phyloP scores from a whole-genome alignment of 2,329 filamentous ascomycete genomes.

The Atkinsonella texensis region DNA sequence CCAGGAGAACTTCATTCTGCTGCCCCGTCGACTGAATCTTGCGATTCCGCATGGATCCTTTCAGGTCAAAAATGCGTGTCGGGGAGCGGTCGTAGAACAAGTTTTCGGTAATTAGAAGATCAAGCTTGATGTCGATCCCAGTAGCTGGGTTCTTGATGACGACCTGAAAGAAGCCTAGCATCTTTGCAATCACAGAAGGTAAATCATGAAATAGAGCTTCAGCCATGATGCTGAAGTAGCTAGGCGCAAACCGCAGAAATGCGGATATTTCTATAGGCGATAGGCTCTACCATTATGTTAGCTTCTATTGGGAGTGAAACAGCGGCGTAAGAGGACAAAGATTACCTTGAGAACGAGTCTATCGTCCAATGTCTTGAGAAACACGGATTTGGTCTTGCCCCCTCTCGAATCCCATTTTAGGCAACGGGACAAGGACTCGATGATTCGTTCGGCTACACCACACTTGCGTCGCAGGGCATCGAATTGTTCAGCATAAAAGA shows the following conservation, averaged over 20 bases:
- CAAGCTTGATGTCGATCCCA: conserved; percentile 87
- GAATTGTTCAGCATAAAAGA: conserved; percentile 97
- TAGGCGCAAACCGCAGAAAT: conserved; percentile 89
- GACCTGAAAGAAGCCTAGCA: conserved; percentile 96
- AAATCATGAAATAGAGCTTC: conserved; percentile 91
- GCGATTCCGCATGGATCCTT: conserved; percentile 96
- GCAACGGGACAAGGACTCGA: conserved; percentile 89
- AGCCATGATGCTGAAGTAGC: conserved; percentile 96
- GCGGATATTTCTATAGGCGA: conserved; percentile 90
- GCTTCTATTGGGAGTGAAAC: not conserved
- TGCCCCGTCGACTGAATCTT: conserved; percentile 94
- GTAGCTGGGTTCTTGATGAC: conserved; percentile 91
- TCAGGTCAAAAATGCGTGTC: conserved; percentile 86
- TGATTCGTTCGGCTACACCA: conserved; percentile 82
- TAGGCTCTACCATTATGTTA: conserved; percentile 41
- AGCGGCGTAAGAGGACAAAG: not conserved
- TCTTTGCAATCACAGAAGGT: conserved; percentile 95
- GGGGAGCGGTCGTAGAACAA: conserved; percentile 91
- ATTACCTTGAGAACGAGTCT: conserved; percentile 72
- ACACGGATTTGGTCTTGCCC: conserved; percentile 94
- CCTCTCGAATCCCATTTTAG: conserved; percentile 97
- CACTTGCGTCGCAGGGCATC: conserved; percentile 89
- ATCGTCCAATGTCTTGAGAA: conserved; percentile 92
- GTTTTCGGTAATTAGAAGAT: conserved; percentile 93
- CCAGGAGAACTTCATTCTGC: conserved; percentile 88